Conservation (phyloP, 176 grass and related monocot species). For the Dendrocalamus sinicus region DNA sequence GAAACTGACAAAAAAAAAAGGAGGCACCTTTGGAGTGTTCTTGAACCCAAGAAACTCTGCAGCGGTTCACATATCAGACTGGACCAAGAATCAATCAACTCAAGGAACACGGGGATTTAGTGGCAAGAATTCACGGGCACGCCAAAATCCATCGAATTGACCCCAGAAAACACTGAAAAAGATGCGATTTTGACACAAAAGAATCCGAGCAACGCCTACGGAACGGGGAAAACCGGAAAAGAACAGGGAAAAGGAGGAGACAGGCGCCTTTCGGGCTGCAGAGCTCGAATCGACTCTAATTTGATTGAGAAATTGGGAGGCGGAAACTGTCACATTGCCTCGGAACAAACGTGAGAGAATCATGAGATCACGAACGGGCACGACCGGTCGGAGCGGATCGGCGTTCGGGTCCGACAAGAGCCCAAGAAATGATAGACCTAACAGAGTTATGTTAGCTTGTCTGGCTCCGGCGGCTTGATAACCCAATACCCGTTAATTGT, state of each 20-base stretch:
- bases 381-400: constrained; percentile 9
- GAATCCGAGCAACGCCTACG: not conserved
- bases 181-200: not conserved
- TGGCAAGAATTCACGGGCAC: not conserved
- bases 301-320: not conserved
- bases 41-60: not conserved
- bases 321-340: not conserved
- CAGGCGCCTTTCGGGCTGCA: not conserved
- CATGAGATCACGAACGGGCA: not conserved
- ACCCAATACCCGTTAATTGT: too few species aligned
- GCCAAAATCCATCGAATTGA: not conserved
- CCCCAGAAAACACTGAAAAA: not conserved
- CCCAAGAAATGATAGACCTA: not conserved
- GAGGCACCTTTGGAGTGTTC: not conserved
- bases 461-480: too few species aligned
- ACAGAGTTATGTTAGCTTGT: too few species aligned
- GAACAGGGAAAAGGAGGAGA: not conserved
- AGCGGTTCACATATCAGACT: not conserved
- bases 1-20: not conserved
- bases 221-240: not conserved
- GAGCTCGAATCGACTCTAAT: not conserved
- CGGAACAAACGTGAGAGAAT: not conserved
- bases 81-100: not conserved
- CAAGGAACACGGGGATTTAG: not conserved
- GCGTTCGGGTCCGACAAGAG: not conserved